Evolutionary conservation across 2,329 filamentous ascomycete genomes (phyloP), one percentile per base, ranked within the genome.

Genomic region (Cercospora canescens): DNA sequence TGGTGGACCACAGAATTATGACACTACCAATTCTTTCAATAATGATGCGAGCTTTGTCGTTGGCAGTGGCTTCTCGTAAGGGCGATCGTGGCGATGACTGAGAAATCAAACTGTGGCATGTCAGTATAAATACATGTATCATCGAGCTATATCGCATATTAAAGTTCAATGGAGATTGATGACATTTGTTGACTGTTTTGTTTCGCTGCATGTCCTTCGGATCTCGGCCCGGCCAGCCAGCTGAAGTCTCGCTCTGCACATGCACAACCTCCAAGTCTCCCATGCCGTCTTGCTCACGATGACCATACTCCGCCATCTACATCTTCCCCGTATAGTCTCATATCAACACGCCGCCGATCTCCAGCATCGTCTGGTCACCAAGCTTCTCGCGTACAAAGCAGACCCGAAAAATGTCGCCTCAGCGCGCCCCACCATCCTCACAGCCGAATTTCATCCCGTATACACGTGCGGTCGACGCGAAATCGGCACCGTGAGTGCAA

Each of bases 401-500:
- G 76, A 80, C 18, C 73, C 78, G 60, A 70, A 72, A 26, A 72
- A 74, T 55, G 58, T 67, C 65, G 63, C 35, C 1, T 14, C 60
- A 16, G 50, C 60, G 6, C 60, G 35, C 18, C 91, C 93, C 28
- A 88, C 87, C 34, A 84, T 98, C 70, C 84, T 98, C 69, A 93
- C 92, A 69, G 95, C 96, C 79, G 89, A 92, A 62, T 91, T 93
- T 56, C 81, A 85, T 35, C 93, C 94, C 1, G 92, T 93, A 55
- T 97, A 95, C 80, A 97, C 94, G 14, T 91, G 94, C 70, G 95
- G 95, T 62, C 90, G 94, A 6, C 91, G 95, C 34, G 93, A 97
- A 74, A 73, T 82, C 76, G 72, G 78, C 69, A 77, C 80, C 2
- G 79, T 91, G 3, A 80, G 82, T 1, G 60, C 74, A 0, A 70